Evolutionary conservation across 2,329 filamentous ascomycete species (phyloP).

Genomic region (Monosporascus sp.): DNA sequence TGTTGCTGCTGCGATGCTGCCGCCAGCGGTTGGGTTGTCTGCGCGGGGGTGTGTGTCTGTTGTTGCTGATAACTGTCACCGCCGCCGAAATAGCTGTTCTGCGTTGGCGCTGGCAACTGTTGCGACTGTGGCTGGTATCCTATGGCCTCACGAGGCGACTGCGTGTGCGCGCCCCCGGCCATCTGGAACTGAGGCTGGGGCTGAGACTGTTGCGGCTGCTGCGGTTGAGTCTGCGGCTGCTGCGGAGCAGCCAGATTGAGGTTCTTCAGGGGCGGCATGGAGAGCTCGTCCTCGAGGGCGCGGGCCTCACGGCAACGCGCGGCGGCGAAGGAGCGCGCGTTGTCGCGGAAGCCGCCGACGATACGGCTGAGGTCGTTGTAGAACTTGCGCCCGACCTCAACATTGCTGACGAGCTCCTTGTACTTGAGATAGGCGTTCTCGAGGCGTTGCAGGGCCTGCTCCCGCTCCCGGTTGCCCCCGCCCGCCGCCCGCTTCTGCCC

Average conservation of each 20-base stretch:
- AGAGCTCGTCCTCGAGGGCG: constrained; percentile 43
- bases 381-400: constrained; percentile 89
- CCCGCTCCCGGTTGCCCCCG: constrained; percentile 65
- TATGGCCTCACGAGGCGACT: background rate
- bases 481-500: constrained; percentile 60
- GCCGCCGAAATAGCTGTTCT: constrained; percentile 25
- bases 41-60: constrained; percentile 11
- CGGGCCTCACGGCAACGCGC: constrained; percentile 76
- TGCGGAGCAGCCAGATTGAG: constrained; percentile 16
- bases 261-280: constrained; percentile 24
- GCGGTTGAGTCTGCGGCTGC: constrained; percentile 4
- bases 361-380: constrained; percentile 94
- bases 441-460: constrained; percentile 78
- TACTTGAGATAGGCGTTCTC: constrained; percentile 94
- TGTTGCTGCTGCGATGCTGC: constrained; percentile 24
- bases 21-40: constrained; percentile 5
- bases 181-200: background rate
- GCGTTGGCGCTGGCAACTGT: constrained; percentile 28
- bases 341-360: constrained; percentile 73
- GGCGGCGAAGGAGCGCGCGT: constrained; percentile 70
- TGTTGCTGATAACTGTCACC: constrained; percentile 11
- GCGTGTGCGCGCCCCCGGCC: background rate
- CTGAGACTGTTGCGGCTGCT: background rate
- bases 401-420: constrained; percentile 88
- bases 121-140: constrained; percentile 16